Conservation (phyloP, 2,329 filamentous ascomycete species). For the Ophiostoma ips region DNA sequence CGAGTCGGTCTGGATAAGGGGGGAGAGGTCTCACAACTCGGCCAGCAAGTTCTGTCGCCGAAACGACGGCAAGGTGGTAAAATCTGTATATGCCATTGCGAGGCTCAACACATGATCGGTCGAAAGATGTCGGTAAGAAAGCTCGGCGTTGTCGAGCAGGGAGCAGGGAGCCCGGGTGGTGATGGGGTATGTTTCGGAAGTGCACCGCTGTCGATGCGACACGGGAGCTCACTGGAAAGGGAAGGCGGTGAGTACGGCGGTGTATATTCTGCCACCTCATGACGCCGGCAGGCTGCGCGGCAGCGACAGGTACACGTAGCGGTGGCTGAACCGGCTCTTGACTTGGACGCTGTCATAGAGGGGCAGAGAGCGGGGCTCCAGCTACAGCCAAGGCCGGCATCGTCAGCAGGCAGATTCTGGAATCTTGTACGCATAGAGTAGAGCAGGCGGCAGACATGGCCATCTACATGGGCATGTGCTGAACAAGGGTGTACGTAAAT, state of each 20-base stretch:
- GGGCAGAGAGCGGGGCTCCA: too few species aligned
- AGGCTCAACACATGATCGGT: neutral
- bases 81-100: slow-evolving; percentile 30
- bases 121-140: neutral
- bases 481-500: too few species aligned
- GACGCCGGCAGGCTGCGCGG: slow-evolving; percentile 60
- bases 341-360: too few species aligned
- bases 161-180: too few species aligned
- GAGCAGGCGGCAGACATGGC: too few species aligned
- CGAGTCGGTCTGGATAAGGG: neutral
- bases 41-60: slow-evolving; percentile 64
- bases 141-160: neutral
- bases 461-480: too few species aligned
- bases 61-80: slow-evolving; percentile 39
- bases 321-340: slow-evolving; percentile 93
- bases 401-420: too few species aligned
- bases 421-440: too few species aligned
- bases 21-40: slow-evolving; percentile 69
- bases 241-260: slow-evolving; percentile 7
- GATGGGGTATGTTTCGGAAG: neutral
- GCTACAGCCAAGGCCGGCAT: too few species aligned
- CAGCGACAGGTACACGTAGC: slow-evolving; percentile 74
- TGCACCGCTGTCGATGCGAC: slow-evolving; percentile 1
- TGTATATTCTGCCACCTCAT: slow-evolving; percentile 2
- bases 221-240: neutral